Base-by-base conservation (phyloP, 768 basidiomycete species). In the Pleurotus tuber-regium region DNA sequence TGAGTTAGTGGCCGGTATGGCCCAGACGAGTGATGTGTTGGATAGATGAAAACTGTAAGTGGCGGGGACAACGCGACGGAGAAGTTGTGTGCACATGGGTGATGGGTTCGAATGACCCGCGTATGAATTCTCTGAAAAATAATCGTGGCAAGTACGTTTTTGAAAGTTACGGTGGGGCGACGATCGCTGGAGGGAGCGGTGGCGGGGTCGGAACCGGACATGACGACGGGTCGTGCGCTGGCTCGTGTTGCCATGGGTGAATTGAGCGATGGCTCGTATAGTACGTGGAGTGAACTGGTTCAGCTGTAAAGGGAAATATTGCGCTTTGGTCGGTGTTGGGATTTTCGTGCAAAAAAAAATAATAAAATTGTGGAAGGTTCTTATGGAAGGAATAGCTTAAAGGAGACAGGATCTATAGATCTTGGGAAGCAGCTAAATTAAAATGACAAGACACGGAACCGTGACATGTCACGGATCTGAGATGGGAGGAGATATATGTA, bases 281-380 rank as follows among this genome's bases (percentile, higher is more conserved):
- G 25, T 4, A 8, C 36, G 26, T 44, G 43, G 30, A n/a, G 18
- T 47, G 46, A 23, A 11, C 30, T 30, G 46, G 46, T 24, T 33
- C 29, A 19, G 21, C 46, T 33, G 26, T 23, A 33, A 39, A 50
- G 38, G 49, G 49, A 50, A 36, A 50, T 50, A 50, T 50, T 50
- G 49, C 49, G 49, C 16, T 50, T 39, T 39, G 33, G 18, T 30
- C 47, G 47, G 47, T 44, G 21, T 38, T n/a, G 35, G n/a, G 43
- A 44, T 44, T 44, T 44, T 16, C 43, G 29, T 47, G 46, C 29
- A 47, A 33, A 47, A 26, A 35, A 21, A 33, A 16, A 33, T 10
- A 23, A 6, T 10, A 11, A 23, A 42, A 42, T n/a, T n/a, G n/a
- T 38, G n/a, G 35, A 38, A 38, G 35, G n/a, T 38, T 19, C 35